These are phyloP conservation scores for Neurospora sp. DNA, from an alignment of 495 filamentous ascomycete species.

Conservation along the genomic window DNA sequence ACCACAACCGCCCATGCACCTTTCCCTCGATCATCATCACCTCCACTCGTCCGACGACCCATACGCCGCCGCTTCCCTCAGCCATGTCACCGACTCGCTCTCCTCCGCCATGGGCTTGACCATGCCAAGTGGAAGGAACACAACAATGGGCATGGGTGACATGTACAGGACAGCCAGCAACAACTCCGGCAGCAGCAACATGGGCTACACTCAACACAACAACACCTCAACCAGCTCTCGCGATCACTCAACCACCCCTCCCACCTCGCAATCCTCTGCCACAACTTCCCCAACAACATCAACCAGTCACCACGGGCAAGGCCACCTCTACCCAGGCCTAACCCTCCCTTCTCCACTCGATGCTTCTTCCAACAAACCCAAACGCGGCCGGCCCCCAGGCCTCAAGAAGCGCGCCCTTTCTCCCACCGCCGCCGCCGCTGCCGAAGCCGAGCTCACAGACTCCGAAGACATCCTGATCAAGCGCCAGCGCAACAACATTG, in stretches of 20 bases:
- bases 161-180: background rate
- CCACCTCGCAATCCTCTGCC: no score
- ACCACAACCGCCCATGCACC: background rate
- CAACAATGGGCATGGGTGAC: background rate
- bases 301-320: background rate
- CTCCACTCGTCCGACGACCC: background rate
- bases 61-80: background rate
- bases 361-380: background rate
- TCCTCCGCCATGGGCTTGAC: background rate
- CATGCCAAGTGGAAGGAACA: background rate
- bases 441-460: background rate
- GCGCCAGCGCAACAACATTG: constrained; percentile 58
- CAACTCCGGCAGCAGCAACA: background rate
- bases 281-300: no score
- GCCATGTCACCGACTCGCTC: background rate
- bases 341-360: background rate
- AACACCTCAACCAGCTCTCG: background rate
- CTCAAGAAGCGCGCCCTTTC: background rate
- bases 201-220: background rate
- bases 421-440: background rate
- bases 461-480: constrained; percentile 29
- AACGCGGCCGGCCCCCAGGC: constrained; percentile 6
- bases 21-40: constrained; percentile 1
- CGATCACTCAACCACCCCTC: background rate
- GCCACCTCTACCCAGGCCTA: background rate